phyloP scores from a whole-genome alignment of 768 basidiomycete species.

The Leccinum arenicola region DNA sequence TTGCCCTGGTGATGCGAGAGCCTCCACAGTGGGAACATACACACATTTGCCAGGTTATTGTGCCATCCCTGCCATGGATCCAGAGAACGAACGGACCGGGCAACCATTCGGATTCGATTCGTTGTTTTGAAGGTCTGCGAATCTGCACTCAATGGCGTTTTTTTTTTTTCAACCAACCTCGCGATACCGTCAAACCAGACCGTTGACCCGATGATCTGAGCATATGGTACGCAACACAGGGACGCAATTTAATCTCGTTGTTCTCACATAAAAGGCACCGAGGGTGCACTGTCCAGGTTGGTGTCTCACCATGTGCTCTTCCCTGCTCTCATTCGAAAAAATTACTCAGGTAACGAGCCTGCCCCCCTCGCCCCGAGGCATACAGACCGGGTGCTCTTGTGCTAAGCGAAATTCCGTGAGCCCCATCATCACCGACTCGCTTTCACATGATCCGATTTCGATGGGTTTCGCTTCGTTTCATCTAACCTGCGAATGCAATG shows the following conservation, averaged over 20 bases:
- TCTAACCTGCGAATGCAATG: background rate
- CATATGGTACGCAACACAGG: background rate
- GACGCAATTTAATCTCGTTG: background rate
- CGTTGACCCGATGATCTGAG: too few relatives aligned
- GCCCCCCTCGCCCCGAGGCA: background rate
- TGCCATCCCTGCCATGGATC: background rate
- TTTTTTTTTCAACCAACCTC: too few relatives aligned
- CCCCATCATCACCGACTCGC: background rate
- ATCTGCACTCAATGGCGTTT: too few relatives aligned
- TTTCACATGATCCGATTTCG: background rate
- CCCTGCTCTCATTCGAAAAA: background rate
- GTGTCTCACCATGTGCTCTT: background rate
- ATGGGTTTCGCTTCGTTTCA: background rate
- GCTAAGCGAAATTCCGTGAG: background rate
- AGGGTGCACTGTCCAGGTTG: too few relatives aligned
- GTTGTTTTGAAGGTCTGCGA: background rate
- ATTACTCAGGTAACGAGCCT: background rate
- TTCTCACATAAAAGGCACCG: background rate
- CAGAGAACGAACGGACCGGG: background rate
- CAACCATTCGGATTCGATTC: background rate
- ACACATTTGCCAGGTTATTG: background rate
- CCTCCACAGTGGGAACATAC: conserved; percentile 10
- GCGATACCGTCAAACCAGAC: too few relatives aligned
- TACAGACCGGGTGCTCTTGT: background rate
- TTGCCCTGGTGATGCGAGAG: background rate